Conservation (phyloP, 2,329 filamentous ascomycete genomes). For the Thelonectria discophora region DNA sequence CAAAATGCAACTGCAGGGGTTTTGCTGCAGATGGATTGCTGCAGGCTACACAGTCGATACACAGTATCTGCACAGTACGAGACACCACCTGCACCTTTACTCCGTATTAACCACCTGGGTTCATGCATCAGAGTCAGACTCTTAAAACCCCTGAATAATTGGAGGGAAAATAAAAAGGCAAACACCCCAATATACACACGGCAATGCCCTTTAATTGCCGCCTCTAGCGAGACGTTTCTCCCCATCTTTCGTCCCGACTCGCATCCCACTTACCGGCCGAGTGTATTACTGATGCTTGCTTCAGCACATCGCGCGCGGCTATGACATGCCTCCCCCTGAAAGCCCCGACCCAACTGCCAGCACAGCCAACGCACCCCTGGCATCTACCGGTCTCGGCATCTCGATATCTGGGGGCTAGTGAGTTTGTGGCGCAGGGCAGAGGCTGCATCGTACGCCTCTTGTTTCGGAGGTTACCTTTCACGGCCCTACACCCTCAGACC, state of each 20-base stretch:
- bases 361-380: background rate
- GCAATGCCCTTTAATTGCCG: background rate
- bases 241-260: background rate
- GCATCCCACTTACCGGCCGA: constrained; percentile 7
- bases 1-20: too few relatives aligned
- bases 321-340: constrained; percentile 1
- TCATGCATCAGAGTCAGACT: too few relatives aligned
- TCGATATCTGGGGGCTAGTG: background rate
- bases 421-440: background rate
- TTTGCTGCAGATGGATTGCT: too few relatives aligned
- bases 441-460: background rate
- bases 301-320: constrained; percentile 8
- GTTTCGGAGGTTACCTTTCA: background rate
- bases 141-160: background rate
- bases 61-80: too few relatives aligned
- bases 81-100: too few relatives aligned
- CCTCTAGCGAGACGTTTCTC: background rate
- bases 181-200: background rate
- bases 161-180: background rate
- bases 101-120: too few relatives aligned
- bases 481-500: too few relatives aligned
- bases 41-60: too few relatives aligned
- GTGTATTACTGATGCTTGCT: constrained; percentile 7
- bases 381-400: background rate
- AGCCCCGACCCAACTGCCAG: constrained; percentile 9